Conservation (phyloP, 352 stramenopile species). For the Pythium brachiatum region DNA sequence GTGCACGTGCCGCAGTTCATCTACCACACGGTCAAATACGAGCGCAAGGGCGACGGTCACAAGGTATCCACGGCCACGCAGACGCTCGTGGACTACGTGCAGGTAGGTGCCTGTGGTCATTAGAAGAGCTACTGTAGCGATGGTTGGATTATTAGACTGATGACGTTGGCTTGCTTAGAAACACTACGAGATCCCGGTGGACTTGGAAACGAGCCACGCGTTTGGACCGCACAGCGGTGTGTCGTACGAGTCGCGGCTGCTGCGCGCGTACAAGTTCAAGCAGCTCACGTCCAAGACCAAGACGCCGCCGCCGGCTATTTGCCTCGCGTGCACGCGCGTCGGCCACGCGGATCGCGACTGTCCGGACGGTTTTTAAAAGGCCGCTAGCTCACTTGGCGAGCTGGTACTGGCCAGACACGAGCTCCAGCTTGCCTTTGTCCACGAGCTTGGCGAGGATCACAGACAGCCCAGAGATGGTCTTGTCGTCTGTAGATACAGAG, state of each 20-base stretch:
- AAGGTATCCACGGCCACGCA: slow-evolving; percentile 34
- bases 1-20: slow-evolving; percentile 54
- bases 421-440: slow-evolving; percentile 61
- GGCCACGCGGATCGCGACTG: slow-evolving; percentile 52
- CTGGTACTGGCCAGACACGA: slow-evolving; percentile 69
- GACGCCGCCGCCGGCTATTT: slow-evolving; percentile 37
- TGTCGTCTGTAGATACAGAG: slow-evolving; percentile 50
- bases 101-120: slow-evolving; percentile 22
- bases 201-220: slow-evolving; percentile 53
- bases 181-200: slow-evolving; percentile 40
- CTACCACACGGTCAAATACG: slow-evolving; percentile 63
- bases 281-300: slow-evolving; percentile 30
- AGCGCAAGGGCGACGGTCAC: slow-evolving; percentile 33
- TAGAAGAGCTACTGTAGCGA: too few relatives aligned
- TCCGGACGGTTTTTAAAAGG: slow-evolving; percentile 52
- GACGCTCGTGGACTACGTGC: slow-evolving; percentile 47
- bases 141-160: not conserved
- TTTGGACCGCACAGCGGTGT: slow-evolving; percentile 62
- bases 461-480: slow-evolving; percentile 76
- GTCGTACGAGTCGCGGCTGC: slow-evolving; percentile 52
- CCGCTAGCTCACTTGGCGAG: slow-evolving; percentile 29
- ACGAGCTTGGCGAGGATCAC: slow-evolving; percentile 72
- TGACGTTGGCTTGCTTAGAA: too few relatives aligned
- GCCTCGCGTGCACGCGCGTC: slow-evolving; percentile 45
- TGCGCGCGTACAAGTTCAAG: slow-evolving; percentile 55